phyloP scores from a whole-genome alignment of 2,329 filamentous ascomycete species.

The Aciculosporium take region DNA sequence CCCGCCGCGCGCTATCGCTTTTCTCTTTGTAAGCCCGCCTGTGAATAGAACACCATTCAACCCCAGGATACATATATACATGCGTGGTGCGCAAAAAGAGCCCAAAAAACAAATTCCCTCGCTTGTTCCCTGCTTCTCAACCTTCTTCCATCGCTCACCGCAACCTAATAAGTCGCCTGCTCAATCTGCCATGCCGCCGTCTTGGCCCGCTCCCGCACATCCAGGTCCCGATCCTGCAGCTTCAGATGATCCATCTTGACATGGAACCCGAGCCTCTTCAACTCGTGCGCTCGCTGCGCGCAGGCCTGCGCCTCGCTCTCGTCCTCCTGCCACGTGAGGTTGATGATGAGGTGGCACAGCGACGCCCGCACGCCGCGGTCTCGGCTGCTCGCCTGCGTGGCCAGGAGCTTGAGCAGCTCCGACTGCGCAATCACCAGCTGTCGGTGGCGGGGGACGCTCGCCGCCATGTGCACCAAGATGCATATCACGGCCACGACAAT shows the following conservation, averaged over 20 bases:
- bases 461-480: conserved; percentile 78
- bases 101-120: not conserved
- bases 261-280: conserved; percentile 59
- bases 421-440: conserved; percentile 65
- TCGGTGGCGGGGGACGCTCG: conserved; percentile 63
- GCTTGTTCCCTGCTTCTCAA: not conserved
- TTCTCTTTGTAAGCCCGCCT: no score
- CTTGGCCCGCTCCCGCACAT: conserved; percentile 75
- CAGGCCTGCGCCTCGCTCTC: conserved; percentile 50
- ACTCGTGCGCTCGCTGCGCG: conserved; percentile 49
- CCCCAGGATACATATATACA: no score
- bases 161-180: conserved; percentile 17
- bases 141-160: not conserved
- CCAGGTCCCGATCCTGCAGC: conserved; percentile 57
- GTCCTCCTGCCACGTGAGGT: conserved; percentile 74
- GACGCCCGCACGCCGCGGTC: conserved; percentile 61
- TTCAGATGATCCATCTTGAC: conserved; percentile 47
- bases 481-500: conserved; percentile 68
- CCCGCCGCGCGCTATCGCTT: no score
- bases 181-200: conserved; percentile 62
- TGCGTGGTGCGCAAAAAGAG: no score
- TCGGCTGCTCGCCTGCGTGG: conserved; percentile 58
- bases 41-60: no score
- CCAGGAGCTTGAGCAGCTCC: conserved; percentile 57
- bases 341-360: conserved; percentile 72